Base-by-base conservation (phyloP, 148 eudicot genomes). In the Chenopodium suecicum region DNA sequence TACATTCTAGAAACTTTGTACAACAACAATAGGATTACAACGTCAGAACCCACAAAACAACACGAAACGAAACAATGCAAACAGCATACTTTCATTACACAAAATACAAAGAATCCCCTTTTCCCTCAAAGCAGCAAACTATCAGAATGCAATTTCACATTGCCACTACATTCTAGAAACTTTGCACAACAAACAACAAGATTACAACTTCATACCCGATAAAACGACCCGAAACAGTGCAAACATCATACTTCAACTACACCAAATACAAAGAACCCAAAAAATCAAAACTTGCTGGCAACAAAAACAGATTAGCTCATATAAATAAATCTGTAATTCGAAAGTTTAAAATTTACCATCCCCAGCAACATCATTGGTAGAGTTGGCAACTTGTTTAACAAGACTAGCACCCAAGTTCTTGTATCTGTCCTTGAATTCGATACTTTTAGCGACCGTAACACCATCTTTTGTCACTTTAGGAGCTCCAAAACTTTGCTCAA, bases 391-490 rank as follows among this genome's bases (percentile, higher is more conserved):
- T 97, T 97, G 98, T 75, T 96, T 94, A 65, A 97, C 95, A 64
- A 97, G 88, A 78, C 97, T 93, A 72, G 99, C 99, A 75, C 99
- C 98, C 76, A 97, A 90, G 77, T 97, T 97, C 85, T 97, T 97
- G 91, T 90, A 94, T n/a, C 92, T 86, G 86, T 97, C 95, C 62
- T 97, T 87, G 29, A 97, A 86, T 82, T 97, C 99, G 69, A 97
- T 94, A 78, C 97, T 97, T 75, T 95, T 88, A 19, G 99, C 99
- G 73, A 97, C 95, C 7, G 99, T 92, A 19, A 97, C 99, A 46
- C 99, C 99, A 79, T 97, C 99, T 80, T 97, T 97, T 76, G 95
- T 97, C 70, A 97, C 98, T 82, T 91, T 97, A 2, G 98, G 97
- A 80, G 92, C 70, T 29, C 98, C 99, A 80, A 79, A 97, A 76